phyloP scores from a whole-genome alignment of 805 yeast species.

The Pichia kluyveri region DNA sequence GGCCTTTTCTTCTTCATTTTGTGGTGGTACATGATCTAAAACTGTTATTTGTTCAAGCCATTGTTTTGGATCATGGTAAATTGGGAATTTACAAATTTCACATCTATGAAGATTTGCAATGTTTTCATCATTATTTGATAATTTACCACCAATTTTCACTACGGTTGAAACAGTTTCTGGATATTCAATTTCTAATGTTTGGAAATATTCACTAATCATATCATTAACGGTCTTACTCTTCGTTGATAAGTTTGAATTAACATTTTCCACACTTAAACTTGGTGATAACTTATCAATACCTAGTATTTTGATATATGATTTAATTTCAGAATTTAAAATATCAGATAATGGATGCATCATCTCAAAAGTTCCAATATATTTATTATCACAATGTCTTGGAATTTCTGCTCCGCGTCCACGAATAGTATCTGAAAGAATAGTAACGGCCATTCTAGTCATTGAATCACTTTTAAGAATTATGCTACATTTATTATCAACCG shows the following conservation, averaged over 20 bases:
- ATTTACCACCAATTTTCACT: conserved; percentile 77
- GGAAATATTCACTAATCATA: conserved; percentile 64
- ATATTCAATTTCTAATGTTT: conserved; percentile 62
- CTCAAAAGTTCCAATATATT: conserved; percentile 21
- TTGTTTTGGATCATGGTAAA: conserved; percentile 47
- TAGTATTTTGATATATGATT: conserved; percentile 39
- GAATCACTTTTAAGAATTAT: conserved; percentile 67
- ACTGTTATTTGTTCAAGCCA: conserved; percentile 72
- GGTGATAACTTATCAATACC: conserved; percentile 29
- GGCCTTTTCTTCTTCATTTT: conserved; percentile 31
- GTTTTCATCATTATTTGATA: conserved; percentile 36
- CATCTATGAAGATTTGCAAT: conserved; percentile 29
- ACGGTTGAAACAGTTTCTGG: conserved; percentile 91
- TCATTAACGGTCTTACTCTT: conserved; percentile 78
- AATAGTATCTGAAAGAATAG: conserved; percentile 68
- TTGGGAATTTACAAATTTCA: conserved; percentile 43
- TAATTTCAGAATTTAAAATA: conserved; percentile 58
- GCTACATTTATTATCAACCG: conserved; percentile 35
- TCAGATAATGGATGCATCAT: conserved; percentile 70
- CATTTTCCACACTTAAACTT: not conserved
- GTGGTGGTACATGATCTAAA: conserved; percentile 41
- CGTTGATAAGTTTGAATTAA: conserved; percentile 31
- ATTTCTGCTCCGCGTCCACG: conserved; percentile 78
- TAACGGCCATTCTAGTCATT: conserved; percentile 77
- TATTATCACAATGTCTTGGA: conserved; percentile 24